phyloP scores from a whole-genome alignment of 345 rosid genomes.

The Durio zibethinus region DNA sequence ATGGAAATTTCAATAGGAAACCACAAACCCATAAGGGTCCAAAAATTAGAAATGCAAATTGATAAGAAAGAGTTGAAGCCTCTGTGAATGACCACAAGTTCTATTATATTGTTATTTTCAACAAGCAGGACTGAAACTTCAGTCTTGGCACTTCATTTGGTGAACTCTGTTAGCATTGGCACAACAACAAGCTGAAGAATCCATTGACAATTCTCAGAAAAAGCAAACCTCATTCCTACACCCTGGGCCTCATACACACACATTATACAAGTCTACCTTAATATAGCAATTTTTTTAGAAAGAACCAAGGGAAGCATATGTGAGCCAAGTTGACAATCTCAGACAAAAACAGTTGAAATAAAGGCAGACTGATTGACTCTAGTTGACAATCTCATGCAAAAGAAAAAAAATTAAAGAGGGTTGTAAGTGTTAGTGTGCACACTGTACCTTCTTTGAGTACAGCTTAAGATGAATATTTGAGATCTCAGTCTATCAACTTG shows the following conservation, averaged over 20 bases:
- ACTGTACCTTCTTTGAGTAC: conserved; percentile 81
- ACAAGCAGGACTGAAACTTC: neutral
- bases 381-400: conserved; percentile 1
- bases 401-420: neutral
- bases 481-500: conserved; percentile 76
- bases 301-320: neutral
- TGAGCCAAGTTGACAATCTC: neutral
- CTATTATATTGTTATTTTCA: neutral
- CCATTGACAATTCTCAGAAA: neutral
- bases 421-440: neutral
- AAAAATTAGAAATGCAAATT: neutral
- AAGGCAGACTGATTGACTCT: neutral
- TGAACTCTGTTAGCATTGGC: neutral
- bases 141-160: neutral
- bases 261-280: neutral
- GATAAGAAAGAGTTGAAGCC: neutral
- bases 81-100: neutral
- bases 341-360: neutral
- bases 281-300: neutral
- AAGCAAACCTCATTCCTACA: neutral
- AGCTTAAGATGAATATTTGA: conserved; percentile 66
- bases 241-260: neutral
- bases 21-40: neutral
- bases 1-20: neutral
- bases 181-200: conserved; percentile 6